Percentiles rank a stretch among this genome's conserved stretches.
These are phyloP conservation scores for Tulasnella calospora DNA, from an alignment of 768 basidiomycete genomes.

Conservation along the genomic window DNA sequence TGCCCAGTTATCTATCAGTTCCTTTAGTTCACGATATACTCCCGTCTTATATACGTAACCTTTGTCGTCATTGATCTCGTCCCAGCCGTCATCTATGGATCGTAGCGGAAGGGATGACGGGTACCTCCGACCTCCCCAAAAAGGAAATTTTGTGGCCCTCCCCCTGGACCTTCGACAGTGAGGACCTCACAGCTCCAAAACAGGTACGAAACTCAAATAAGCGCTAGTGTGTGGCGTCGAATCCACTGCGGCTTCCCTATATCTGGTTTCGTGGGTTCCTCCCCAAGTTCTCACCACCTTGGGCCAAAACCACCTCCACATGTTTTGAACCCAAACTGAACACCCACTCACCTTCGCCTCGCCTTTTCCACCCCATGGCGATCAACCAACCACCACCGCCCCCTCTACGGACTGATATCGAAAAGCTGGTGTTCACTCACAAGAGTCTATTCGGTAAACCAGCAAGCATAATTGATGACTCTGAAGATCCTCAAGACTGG, in stretches of 20 bases:
- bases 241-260: too few relatives aligned
- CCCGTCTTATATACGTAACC: too few relatives aligned
- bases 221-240: too few relatives aligned
- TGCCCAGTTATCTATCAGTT: too few relatives aligned
- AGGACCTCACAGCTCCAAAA: not conserved
- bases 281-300: too few relatives aligned
- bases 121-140: not conserved
- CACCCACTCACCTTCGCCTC: not conserved
- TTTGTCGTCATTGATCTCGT: too few relatives aligned
- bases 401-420: not conserved
- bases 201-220: too few relatives aligned
- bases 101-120: too few relatives aligned
- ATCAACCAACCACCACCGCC: not conserved
- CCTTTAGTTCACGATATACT: too few relatives aligned
- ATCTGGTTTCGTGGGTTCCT: too few relatives aligned
- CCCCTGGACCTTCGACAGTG: not conserved
- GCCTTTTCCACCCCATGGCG: not conserved
- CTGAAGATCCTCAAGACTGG: slow-evolving; percentile 14
- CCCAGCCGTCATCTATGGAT: too few relatives aligned
- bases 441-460: slow-evolving; percentile 14
- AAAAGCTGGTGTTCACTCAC: slow-evolving; percentile 20
- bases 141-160: not conserved
- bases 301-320: not conserved
- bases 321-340: not conserved
- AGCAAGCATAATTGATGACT: not conserved